Percentiles rank a stretch among this genome's conserved stretches.
Conservation (phyloP, 495 filamentous ascomycete species). For the Chaetomidium leptoderma region DNA sequence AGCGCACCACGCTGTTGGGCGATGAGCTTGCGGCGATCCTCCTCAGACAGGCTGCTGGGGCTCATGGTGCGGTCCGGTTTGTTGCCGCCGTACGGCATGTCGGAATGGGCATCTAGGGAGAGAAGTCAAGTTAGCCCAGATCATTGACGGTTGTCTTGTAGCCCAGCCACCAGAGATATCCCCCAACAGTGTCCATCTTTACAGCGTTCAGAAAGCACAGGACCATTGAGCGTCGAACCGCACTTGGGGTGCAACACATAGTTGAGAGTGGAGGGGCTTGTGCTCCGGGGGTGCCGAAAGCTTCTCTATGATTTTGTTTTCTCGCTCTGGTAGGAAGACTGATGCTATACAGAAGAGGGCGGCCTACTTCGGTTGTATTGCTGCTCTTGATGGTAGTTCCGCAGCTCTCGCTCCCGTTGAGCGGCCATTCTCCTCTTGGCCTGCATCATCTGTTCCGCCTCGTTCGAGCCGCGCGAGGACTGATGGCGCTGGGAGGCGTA, state of each 20-base stretch:
- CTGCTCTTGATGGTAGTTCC: conserved; percentile 99
- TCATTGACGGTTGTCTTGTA: conserved; percentile 14
- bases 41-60: conserved; percentile 84
- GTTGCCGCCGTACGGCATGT: conserved; percentile 56
- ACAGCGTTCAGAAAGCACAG: conserved; percentile 35
- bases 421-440: conserved; percentile 97
- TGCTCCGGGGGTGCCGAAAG: conserved; percentile 28
- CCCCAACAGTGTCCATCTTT: conserved; percentile 15
- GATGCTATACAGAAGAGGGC: conserved; percentile 57
- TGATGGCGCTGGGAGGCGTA: conserved; percentile 93
- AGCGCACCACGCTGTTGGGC: conserved; percentile 89
- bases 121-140: conserved; percentile 41
- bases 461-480: conserved; percentile 73
- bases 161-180: conserved; percentile 9
- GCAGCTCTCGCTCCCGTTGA: conserved; percentile 96
- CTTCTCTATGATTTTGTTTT: conserved; percentile 34
- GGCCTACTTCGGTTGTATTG: conserved; percentile 98
- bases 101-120: conserved; percentile 71
- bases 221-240: conserved; percentile 39
- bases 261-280: conserved; percentile 22
- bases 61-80: conserved; percentile 91
- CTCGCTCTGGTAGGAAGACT: conserved; percentile 51
- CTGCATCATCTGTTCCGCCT: conserved; percentile 98
- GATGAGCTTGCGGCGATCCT: conserved; percentile 92
- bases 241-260: conserved; percentile 40